These are phyloP conservation scores for Taiwanofungus camphoratus DNA, from an alignment of 1,284 basidiomycete species.

Conservation along the genomic window DNA sequence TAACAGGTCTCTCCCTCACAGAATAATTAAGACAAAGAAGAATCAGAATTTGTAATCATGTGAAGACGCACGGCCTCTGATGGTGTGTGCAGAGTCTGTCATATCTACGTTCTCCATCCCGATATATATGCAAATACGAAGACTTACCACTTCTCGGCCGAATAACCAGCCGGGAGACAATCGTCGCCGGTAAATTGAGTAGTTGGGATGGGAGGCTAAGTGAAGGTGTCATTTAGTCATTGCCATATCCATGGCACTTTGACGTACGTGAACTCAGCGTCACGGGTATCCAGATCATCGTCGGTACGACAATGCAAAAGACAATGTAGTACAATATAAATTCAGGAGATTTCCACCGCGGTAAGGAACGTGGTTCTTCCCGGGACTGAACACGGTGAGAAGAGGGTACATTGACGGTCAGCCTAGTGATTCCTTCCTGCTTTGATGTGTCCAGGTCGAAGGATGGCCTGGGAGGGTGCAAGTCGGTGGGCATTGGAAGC, in stretches of 20 bases:
- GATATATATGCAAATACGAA: neutral
- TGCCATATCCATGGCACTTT: neutral
- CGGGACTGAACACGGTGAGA: constrained; percentile 26
- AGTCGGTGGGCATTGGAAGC: constrained; percentile 27
- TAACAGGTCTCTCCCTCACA: neutral
- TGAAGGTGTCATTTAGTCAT: neutral
- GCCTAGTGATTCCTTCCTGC: constrained; percentile 25
- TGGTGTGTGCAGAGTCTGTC: too few relatives aligned
- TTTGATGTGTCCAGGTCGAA: constrained; percentile 20
- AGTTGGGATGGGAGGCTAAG: constrained; percentile 73
- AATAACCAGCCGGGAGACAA: constrained; percentile 69
- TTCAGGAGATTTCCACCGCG: constrained; percentile 79
- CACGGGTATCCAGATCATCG: constrained; percentile 80
- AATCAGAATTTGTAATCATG: too few relatives aligned
- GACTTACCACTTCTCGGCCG: constrained; percentile 58
- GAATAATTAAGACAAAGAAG: too few relatives aligned
- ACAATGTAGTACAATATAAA: constrained; percentile 76
- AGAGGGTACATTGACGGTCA: constrained; percentile 46
- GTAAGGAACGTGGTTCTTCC: constrained; percentile 24
- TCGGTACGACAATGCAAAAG: constrained; percentile 58
- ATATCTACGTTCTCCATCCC: neutral
- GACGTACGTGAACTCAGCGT: constrained; percentile 70
- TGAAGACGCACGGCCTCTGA: too few relatives aligned
- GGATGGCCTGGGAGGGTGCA: constrained; percentile 18
- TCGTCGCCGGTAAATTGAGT: constrained; percentile 48